Evolutionary conservation across 2,329 filamentous ascomycete genomes (phyloP).

Genomic region (Fusarium anthophilum): DNA sequence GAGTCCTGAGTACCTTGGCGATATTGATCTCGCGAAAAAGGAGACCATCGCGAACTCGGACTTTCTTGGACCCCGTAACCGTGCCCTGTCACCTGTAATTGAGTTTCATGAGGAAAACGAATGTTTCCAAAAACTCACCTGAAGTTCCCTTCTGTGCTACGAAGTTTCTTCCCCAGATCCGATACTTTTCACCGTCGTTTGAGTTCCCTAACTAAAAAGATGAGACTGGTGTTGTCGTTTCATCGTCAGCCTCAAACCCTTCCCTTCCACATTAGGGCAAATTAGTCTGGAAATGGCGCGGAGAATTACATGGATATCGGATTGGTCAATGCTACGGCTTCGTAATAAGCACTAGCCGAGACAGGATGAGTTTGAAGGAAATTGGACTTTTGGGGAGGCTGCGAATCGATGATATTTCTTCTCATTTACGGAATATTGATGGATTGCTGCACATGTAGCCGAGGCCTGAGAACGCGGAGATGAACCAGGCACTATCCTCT

Average conservation of each 20-base stretch:
- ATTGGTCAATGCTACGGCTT: neutral
- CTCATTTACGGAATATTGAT: neutral
- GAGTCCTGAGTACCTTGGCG: neutral
- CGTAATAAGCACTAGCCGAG: conserved; percentile 18
- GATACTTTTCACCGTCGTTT: neutral
- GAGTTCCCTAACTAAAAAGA: neutral
- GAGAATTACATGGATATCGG: conserved; percentile 46
- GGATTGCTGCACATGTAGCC: neutral
- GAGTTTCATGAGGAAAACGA: neutral
- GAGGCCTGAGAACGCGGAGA: neutral
- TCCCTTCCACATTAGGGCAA: neutral
- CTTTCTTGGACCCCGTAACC: neutral
- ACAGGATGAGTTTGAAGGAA: conserved; percentile 4
- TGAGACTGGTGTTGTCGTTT: conserved; percentile 17
- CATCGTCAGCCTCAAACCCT: conserved; percentile 23
- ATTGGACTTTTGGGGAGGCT: neutral
- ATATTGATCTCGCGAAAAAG: neutral
- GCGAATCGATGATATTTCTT: conserved; percentile 9
- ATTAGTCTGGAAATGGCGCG: conserved; percentile 37
- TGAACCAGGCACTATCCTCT: neutral
- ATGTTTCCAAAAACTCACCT: neutral
- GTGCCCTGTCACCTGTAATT: neutral
- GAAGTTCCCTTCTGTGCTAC: neutral
- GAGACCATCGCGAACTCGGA: neutral
- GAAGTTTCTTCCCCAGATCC: neutral